Base-by-base conservation (phyloP, 1,139 yeast genomes). In the Kluyveromyces sp. region DNA sequence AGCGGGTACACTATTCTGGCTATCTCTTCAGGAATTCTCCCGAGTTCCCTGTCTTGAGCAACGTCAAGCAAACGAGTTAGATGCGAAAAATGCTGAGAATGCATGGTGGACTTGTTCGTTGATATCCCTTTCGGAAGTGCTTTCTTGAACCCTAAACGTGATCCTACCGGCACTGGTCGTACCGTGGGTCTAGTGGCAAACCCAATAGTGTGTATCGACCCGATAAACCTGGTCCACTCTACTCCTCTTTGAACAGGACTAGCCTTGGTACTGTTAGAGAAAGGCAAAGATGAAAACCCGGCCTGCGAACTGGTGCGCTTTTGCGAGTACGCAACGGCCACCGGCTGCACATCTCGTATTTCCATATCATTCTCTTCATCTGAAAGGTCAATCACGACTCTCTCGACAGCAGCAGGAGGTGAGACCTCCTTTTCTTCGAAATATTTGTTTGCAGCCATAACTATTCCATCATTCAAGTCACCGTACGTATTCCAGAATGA, bases 181-280 rank as follows among this genome's bases (percentile, higher is more conserved):
- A 71, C 54, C 0, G 85, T 82, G 0, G 94, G 86, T 40, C 95
- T 67, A 0, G 95, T 86, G 8, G 94, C 88, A 85, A 89, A 83
- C 1, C 87, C 89, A 43, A 78, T 80, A 0, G 83, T 77, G 49
- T 80, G 81, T 22, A 86, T 55, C 1, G 87, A 72, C 0, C 96
- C 96, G 19, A 87, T 69, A 54, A 71, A 82, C 29, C 71, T 61
- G 40, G 64, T 56, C 70, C 70, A 67, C 31, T 35, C 38, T 2
- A 41, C 39, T n/a, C 9, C 20, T 16, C n/a, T 17, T 6, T 33
- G 26, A 9, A 22, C 26, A 22, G 26, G 26, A 22, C 9, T 22
- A 9, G 26, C 6, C 26, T 22, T 22, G 26, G 9, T 22, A 22
- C 26, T 22, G 9, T 9, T 22, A 9, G 26, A 22, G 9, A 22